Percentiles rank a stretch among this genome's conserved stretches.
Evolutionary conservation across 208 protist genomes (phyloP).

Genomic region (Crithidia bombi): DNA sequence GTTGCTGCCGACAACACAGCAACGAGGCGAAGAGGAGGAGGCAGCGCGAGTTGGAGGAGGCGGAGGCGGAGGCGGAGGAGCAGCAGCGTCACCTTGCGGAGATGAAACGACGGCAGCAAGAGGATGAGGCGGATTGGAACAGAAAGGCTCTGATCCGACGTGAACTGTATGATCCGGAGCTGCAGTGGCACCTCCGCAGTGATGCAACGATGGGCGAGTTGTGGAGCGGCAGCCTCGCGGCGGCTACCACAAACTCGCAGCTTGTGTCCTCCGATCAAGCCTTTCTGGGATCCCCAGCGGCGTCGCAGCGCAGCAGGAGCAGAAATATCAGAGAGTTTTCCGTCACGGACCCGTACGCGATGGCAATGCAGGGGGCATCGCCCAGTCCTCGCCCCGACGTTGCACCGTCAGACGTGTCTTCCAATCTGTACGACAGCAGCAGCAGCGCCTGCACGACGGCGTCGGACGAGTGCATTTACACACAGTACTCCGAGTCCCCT

Average conservation of each 20-base stretch:
- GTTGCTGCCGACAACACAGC: conserved; percentile 12
- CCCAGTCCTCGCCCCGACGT: background rate
- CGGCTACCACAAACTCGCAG: conserved; percentile 13
- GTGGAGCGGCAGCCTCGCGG: background rate
- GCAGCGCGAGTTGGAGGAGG: background rate
- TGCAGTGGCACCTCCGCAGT: conserved; percentile 3
- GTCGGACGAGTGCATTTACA: conserved; percentile 12
- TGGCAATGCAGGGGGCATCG: background rate
- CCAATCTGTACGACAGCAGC: conserved; percentile 3
- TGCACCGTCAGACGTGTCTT: background rate
- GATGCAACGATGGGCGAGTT: background rate
- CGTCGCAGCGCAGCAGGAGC: background rate
- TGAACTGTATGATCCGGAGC: conserved; percentile 2
- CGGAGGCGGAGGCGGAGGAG: background rate
- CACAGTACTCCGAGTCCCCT: conserved; percentile 7
- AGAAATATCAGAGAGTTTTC: background rate
- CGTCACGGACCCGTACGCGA: background rate
- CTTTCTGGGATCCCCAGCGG: background rate
- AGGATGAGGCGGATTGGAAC: conserved; percentile 18
- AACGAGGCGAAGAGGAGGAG: background rate
- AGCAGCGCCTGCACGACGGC: conserved; percentile 4
- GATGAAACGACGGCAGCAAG: conserved; percentile 9
- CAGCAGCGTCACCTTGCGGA: conserved; percentile 21
- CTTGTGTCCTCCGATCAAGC: background rate
- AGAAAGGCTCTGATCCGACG: conserved; percentile 6